Percentiles rank a stretch among this genome's conserved stretches.
Conservation (phyloP, 2,329 filamentous ascomycete genomes). For the Epichloe festucae region DNA sequence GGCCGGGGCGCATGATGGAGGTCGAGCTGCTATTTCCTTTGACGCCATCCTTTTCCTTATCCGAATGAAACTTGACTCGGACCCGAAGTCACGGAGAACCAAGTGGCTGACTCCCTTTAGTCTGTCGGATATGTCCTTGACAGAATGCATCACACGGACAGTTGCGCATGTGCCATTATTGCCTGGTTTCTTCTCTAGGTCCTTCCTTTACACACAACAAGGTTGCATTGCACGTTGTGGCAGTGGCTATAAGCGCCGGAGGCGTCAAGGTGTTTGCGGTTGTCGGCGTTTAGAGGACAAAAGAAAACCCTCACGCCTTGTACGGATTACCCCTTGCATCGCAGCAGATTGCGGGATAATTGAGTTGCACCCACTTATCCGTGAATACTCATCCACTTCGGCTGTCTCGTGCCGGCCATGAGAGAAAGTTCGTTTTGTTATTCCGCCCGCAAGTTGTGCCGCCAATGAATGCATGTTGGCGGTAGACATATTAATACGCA, state of each 20-base stretch:
- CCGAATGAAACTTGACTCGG: slow-evolving; percentile 5
- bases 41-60: background rate
- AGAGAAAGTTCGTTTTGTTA: background rate
- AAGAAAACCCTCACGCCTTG: background rate
- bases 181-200: background rate
- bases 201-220: no score
- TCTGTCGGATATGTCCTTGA: background rate
- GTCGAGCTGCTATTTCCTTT: background rate
- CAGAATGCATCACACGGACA: background rate
- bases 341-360: background rate
- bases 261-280: background rate
- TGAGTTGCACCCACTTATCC: background rate
- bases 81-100: slow-evolving; percentile 3
- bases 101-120: background rate
- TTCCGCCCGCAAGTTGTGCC: no score
- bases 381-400: background rate
- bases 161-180: background rate
- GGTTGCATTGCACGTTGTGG: background rate
- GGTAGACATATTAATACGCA: no score
- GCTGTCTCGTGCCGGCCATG: background rate
- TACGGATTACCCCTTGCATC: background rate
- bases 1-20: background rate
- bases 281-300: background rate
- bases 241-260: background rate
- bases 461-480: no score